phyloP scores from a whole-genome alignment of 139 green algal genomes.

The Raphidocelis subcapitata region DNA sequence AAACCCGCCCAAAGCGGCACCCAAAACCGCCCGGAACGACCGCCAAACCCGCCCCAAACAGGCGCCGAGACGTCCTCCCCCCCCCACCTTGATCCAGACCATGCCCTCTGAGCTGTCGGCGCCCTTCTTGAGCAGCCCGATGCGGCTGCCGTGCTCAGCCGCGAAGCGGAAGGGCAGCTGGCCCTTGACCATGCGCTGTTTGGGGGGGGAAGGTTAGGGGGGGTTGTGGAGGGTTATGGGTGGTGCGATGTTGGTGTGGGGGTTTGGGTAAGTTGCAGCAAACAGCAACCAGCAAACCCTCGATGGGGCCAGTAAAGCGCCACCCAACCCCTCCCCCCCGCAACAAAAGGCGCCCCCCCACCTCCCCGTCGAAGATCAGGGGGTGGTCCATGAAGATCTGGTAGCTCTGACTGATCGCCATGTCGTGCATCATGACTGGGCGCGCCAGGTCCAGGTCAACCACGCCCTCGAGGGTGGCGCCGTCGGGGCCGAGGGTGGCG shows the following conservation, averaged over 20 bases:
- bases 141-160: slow-evolving; percentile 27
- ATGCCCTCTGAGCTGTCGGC: slow-evolving; percentile 22
- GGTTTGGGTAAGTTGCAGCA: background rate
- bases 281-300: background rate
- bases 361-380: slow-evolving; percentile 62
- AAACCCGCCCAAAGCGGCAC: background rate
- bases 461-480: slow-evolving; percentile 24
- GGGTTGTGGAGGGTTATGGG: background rate
- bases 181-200: slow-evolving; percentile 65
- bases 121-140: slow-evolving; percentile 54
- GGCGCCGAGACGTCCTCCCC: no score
- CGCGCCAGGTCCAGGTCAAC: slow-evolving; percentile 18
- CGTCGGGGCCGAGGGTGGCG: slow-evolving; percentile 31
- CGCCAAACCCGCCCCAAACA: background rate
- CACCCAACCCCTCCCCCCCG: background rate
- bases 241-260: background rate
- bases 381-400: slow-evolving; percentile 73
- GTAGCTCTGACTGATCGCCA: slow-evolving; percentile 68
- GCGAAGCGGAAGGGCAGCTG: slow-evolving; percentile 59
- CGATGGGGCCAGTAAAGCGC: no score
- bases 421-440: slow-evolving; percentile 83
- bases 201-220: background rate
- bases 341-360: background rate
- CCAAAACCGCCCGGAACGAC: background rate
- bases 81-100: slow-evolving; percentile 65